Evolutionary conservation across 139 green algal species (phyloP).

Genomic region (Chlamydomonas sp.): DNA sequence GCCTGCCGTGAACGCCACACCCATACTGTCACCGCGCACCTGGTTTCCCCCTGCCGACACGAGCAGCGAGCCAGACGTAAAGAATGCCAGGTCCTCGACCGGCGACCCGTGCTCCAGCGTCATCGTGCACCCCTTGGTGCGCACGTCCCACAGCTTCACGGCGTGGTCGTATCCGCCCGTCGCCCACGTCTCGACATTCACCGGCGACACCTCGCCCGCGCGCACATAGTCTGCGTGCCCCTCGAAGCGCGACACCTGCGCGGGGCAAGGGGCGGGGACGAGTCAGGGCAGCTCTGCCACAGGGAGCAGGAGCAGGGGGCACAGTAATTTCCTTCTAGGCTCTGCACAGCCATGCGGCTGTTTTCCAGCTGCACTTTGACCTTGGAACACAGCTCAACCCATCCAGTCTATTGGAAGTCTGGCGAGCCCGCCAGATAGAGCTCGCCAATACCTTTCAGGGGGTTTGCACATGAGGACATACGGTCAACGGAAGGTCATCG

Average conservation of each 20-base stretch:
- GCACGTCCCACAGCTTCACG: conserved; percentile 78
- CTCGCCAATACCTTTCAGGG: no score
- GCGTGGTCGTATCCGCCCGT: conserved; percentile 80
- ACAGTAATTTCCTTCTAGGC: no score
- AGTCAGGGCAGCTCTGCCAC: background rate
- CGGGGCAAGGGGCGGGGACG: conserved; percentile 13
- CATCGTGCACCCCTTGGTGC: conserved; percentile 24
- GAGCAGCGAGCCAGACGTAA: conserved; percentile 64
- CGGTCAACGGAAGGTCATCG: no score
- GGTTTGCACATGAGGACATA: no score
- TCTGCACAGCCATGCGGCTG: no score
- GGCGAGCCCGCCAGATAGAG: no score
- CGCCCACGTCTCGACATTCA: conserved; percentile 53
- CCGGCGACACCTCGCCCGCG: conserved; percentile 41
- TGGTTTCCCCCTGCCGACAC: conserved; percentile 70
- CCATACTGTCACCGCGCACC: no score
- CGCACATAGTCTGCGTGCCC: conserved; percentile 88
- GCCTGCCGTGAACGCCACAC: no score
- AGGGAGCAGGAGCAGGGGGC: no score
- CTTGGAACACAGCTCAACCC: no score
- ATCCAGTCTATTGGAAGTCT: no score
- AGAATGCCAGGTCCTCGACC: conserved; percentile 73
- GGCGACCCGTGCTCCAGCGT: conserved; percentile 70
- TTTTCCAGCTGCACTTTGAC: no score
- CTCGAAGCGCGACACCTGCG: conserved; percentile 49